Evolutionary conservation across 768 basidiomycete species (phyloP), one percentile per base, ranked within the genome.

Genomic region (Atractiella rhizophila): DNA sequence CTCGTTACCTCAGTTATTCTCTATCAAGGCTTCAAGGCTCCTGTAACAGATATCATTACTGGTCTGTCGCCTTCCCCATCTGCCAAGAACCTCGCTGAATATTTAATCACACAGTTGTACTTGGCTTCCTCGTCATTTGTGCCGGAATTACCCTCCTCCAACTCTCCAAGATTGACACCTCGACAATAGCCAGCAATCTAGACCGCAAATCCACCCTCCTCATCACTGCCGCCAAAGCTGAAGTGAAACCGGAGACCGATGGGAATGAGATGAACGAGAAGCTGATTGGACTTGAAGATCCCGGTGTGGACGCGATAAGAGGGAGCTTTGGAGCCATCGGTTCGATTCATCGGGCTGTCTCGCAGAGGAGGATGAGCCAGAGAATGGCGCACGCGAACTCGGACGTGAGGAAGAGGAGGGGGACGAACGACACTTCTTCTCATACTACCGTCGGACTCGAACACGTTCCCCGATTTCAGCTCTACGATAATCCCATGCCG

Each of bases 121-220:
- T 60, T 18, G 86, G 72, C 7, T 96, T 98, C 65, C 59, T 91
- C 47, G 72, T 77, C 44, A 86, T 86, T 40, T 82, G 78, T 54
- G 61, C 81, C 18, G 88, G 88, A 16, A 94, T 96, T 57, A 78
- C 77, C 24, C 73, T 98, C 48, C 71, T 98, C 7, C 91, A 98
- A 60, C 76, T 88, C 70, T 81, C 76, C 57, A 81, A 81, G 62
- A 71, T 96, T 49, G 88, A 98, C 55, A 88, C 91, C 9, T 65
- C 64, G 16, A 60, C 71, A 40, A 66, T 94, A 53, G 46, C 47
- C 18, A 70, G 64, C 43, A 50, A 51, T 28, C 75, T 98, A 52
- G 91, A 96, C 56, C 68, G 88, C 15, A 68, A 76, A 26, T 77
- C 80, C 1, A 94, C 91, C 0, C 68, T 94, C 35, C 70, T 98